phyloP scores from a whole-genome alignment of 2,329 filamentous ascomycete species.

The Claviceps paspali region DNA sequence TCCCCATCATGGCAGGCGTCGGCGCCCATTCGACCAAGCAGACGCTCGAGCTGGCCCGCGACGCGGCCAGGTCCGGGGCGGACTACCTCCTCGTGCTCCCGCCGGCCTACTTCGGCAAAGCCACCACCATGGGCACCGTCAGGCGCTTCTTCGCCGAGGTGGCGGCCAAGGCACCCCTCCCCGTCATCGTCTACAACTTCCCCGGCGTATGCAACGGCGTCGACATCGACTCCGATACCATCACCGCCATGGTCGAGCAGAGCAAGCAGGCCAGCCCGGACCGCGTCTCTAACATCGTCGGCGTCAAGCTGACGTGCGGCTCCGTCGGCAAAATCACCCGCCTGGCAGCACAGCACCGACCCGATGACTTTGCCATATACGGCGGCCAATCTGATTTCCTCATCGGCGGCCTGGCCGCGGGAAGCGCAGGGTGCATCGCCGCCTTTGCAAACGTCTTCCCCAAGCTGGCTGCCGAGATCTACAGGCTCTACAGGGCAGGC shows the following conservation, averaged over 20 bases:
- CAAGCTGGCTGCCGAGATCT: constrained; percentile 24
- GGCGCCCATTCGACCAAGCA: constrained; percentile 50
- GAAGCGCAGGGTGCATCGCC: constrained; percentile 44
- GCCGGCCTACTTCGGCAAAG: constrained; percentile 20
- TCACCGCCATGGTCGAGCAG: constrained; percentile 20
- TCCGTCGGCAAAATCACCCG: constrained; percentile 57
- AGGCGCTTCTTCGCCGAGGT: constrained; percentile 19
- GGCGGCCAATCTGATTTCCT: constrained; percentile 63
- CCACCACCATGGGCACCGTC: constrained; percentile 24
- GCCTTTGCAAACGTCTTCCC: constrained; percentile 50
- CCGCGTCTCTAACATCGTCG: constrained; percentile 42
- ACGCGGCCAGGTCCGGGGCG: constrained; percentile 26
- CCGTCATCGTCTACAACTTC: constrained; percentile 60
- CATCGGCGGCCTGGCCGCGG: constrained; percentile 41
- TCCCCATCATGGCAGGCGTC: constrained; percentile 65
- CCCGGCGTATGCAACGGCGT: constrained; percentile 51
- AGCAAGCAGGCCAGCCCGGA: constrained; percentile 9
- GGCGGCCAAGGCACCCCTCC: constrained; percentile 43
- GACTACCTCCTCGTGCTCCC: constrained; percentile 13
- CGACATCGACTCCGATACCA: constrained; percentile 52
- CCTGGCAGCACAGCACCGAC: constrained; percentile 33
- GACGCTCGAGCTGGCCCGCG: constrained; percentile 41
- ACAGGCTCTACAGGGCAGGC: constrained; percentile 4
- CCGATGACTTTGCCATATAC: constrained; percentile 48
- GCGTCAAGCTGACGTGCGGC: constrained; percentile 59